Percentiles rank a stretch among this genome's conserved stretches.
Evolutionary conservation across 257 asterid genomes (phyloP).

Genomic region (Dorcoceras hygrometricum): DNA sequence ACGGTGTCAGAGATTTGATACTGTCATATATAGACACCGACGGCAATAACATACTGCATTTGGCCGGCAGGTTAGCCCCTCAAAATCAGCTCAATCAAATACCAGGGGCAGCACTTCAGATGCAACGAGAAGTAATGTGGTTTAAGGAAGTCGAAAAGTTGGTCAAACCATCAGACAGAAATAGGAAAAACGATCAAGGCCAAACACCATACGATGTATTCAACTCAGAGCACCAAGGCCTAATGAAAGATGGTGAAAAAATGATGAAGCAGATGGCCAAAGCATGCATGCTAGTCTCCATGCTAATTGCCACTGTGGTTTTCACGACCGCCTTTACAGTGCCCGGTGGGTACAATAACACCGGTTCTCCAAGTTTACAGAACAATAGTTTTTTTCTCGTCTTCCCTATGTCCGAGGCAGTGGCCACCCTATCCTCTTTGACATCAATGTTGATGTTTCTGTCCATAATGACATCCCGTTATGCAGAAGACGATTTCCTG

Average conservation of each 20-base stretch:
- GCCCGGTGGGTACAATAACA: constrained; percentile 36
- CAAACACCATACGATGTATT: constrained; percentile 31
- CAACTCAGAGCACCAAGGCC: constrained; percentile 11
- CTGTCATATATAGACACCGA: constrained; percentile 20
- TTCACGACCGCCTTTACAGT: constrained; percentile 40
- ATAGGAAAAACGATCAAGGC: constrained; percentile 13
- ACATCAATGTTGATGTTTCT: constrained; percentile 37
- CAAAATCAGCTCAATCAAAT: constrained; percentile 22
- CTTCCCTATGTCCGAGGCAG: constrained; percentile 32
- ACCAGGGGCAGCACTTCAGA: constrained; percentile 41
- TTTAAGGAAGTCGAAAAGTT: constrained; percentile 40
- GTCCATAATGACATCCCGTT: constrained; percentile 38
- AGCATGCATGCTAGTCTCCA: constrained; percentile 35
- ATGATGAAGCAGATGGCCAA: constrained; percentile 34
- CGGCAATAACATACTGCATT: constrained; percentile 35
- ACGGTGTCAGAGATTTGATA: constrained; percentile 25
- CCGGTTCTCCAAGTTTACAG: constrained; percentile 25
- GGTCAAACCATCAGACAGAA: constrained; percentile 16
- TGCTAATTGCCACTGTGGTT: constrained; percentile 37
- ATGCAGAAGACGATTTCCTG: constrained; percentile 29
- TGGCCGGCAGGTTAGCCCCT: constrained; percentile 34
- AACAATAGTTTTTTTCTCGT: constrained; percentile 15
- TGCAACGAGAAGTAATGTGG: constrained; percentile 42
- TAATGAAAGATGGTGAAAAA: constrained; percentile 41
- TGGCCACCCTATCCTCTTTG: constrained; percentile 31